Percentiles rank a stretch among this genome's conserved stretches.
These are phyloP conservation scores for Aspergillus phoenicis DNA, from an alignment of 2,329 filamentous ascomycete genomes.

Conservation along the genomic window DNA sequence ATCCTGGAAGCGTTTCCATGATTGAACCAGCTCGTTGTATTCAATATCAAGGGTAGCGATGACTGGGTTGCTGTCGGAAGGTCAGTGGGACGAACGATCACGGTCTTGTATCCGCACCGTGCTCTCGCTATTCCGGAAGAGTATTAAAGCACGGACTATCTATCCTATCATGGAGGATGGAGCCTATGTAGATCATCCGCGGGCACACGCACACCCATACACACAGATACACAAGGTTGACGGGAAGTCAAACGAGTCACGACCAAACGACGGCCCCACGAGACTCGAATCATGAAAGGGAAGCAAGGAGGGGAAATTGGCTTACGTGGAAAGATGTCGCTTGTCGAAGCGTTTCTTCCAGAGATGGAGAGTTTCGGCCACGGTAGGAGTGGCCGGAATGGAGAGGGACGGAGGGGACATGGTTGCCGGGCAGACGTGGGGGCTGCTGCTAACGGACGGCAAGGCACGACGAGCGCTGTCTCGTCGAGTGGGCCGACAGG, in stretches of 20 bases:
- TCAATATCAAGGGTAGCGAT: constrained; percentile 42
- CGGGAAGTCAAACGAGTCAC: not conserved
- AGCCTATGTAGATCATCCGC: constrained; percentile 18
- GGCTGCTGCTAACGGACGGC: constrained; percentile 18
- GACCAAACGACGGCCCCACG: too few relatives aligned
- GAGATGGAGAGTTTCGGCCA: constrained; percentile 16
- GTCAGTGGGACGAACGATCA: not conserved
- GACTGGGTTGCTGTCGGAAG: constrained; percentile 28
- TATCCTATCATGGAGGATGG: not conserved
- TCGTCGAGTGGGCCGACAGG: constrained; percentile 22
- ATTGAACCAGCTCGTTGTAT: constrained; percentile 40
- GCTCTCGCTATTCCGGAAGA: not conserved
- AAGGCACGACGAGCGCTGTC: constrained; percentile 23
- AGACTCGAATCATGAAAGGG: not conserved
- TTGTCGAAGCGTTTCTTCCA: constrained; percentile 36
- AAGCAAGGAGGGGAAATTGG: not conserved
- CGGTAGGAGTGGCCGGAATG: constrained; percentile 13
- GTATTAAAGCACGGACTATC: constrained; percentile 5
- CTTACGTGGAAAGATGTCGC: constrained; percentile 34
- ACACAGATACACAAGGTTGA: not conserved
- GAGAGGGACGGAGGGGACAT: constrained; percentile 21
- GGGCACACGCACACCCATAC: not conserved
- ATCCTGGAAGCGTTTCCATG: constrained; percentile 40
- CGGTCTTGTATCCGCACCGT: not conserved
- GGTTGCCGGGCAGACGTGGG: constrained; percentile 10